Evolutionary conservation across 495 filamentous ascomycete genomes (phyloP).

Genomic region (Achaetomiella virescens): DNA sequence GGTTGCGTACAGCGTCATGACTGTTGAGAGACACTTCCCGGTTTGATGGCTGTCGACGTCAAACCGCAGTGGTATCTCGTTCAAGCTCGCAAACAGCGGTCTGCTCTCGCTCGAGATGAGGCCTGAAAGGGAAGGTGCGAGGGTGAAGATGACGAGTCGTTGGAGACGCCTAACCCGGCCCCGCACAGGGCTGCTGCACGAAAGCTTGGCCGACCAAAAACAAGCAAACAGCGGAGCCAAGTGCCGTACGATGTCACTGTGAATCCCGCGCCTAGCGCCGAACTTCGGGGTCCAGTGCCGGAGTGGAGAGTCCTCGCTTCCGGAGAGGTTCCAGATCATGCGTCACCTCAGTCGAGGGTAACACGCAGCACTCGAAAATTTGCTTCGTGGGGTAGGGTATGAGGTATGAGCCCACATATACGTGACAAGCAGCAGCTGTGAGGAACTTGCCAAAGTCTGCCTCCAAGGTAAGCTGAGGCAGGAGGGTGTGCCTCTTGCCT

Average conservation of each 20-base stretch:
- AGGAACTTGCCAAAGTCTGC: no score
- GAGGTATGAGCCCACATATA: no score
- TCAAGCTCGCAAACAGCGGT: background rate
- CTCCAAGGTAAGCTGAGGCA: no score
- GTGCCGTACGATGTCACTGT: background rate
- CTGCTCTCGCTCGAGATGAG: background rate
- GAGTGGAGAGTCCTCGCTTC: no score
- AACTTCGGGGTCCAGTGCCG: background rate
- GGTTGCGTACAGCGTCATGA: conserved; percentile 44
- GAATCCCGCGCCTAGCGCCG: background rate
- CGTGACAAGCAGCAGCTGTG: no score
- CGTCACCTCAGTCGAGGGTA: no score
- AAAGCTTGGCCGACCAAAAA: background rate
- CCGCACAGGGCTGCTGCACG: background rate
- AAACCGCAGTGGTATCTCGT: background rate
- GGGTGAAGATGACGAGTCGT: background rate
- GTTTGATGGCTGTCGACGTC: background rate
- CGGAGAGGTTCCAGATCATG: no score
- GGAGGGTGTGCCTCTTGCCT: no score
- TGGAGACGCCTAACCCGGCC: background rate
- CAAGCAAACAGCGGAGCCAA: background rate
- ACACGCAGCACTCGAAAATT: no score
- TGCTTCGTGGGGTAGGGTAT: no score
- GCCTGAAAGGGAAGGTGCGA: conserved; percentile 1
- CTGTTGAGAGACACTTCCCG: background rate